Conservation (phyloP, 78 protist species). For the Dictyostelium brefeldianum region DNA sequence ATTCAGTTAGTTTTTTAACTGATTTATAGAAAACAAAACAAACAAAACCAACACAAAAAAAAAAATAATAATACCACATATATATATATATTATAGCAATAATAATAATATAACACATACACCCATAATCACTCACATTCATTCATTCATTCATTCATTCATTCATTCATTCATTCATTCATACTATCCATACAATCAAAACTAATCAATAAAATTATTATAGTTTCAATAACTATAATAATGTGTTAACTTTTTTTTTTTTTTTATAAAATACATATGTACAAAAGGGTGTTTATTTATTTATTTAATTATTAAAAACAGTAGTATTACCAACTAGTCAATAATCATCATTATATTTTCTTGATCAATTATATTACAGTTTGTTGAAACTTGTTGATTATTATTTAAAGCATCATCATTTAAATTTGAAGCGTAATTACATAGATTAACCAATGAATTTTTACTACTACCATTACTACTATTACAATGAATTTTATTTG, state of each 20-base stretch:
- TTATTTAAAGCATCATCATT: not conserved
- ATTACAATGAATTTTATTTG: not conserved
- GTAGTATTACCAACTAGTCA: too few species aligned
- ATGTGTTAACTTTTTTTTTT: not conserved
- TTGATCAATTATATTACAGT: not conserved
- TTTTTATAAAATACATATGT: constrained; percentile 7
- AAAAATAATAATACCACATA: not conserved
- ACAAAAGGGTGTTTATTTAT: not conserved
- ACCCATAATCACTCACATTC: too few species aligned
- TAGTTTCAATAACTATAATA: not conserved
- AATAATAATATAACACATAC: not conserved
- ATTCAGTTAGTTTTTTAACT: constrained; percentile 1
- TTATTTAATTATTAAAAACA: not conserved
- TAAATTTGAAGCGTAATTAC: not conserved
- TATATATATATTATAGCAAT: not conserved
- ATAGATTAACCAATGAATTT: not conserved
- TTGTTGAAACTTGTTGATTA: not conserved
- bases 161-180: too few species aligned
- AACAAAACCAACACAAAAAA: not conserved
- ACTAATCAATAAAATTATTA: not conserved
- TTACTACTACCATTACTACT: not conserved
- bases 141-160: too few species aligned
- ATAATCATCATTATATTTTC: not conserved
- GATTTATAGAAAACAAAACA: not conserved
- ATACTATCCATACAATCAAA: not conserved